Conservation (phyloP, 2,329 filamentous ascomycete species). For the Arachnomyces sp. region DNA sequence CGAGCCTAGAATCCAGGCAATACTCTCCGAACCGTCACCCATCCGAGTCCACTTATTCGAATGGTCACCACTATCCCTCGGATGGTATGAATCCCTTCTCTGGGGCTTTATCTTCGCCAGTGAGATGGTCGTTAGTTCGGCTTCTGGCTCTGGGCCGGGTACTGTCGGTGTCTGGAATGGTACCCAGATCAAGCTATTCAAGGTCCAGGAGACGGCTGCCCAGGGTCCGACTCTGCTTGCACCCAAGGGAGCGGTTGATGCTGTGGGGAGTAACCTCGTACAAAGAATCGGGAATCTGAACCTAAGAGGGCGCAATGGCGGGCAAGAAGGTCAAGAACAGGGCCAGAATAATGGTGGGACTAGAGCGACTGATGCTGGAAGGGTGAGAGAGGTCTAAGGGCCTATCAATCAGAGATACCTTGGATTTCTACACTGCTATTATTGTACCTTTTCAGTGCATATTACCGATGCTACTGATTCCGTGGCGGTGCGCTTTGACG, state of each 20-base stretch:
- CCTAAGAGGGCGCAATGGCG: constrained; percentile 45
- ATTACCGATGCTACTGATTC: no score
- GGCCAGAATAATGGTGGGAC: no score
- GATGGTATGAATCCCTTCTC: constrained; percentile 91
- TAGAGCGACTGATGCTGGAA: constrained; percentile 20
- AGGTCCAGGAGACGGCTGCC: constrained; percentile 74
- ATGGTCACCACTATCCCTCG: constrained; percentile 81
- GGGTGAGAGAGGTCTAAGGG: constrained; percentile 28
- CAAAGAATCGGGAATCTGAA: constrained; percentile 77
- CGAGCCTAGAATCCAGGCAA: constrained; percentile 55
- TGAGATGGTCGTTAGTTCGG: constrained; percentile 61
- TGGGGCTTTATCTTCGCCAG: constrained; percentile 89
- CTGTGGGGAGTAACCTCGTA: constrained; percentile 82
- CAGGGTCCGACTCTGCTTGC: constrained; percentile 73
- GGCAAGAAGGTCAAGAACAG: constrained; percentile 26
- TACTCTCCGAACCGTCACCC: constrained; percentile 60
- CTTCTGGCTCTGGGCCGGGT: constrained; percentile 54
- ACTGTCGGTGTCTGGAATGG: constrained; percentile 92
- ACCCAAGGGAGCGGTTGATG: constrained; percentile 84
- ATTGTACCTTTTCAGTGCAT: no score
- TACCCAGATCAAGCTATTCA: constrained; percentile 79
- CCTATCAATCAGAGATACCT: no score
- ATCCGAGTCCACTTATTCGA: constrained; percentile 82
- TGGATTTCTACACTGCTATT: no score
- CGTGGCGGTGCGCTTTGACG: no score